Percentiles rank a stretch among this genome's conserved stretches.
These are phyloP conservation scores for Extremus antarcticus DNA, from an alignment of 495 filamentous ascomycete species.

Conservation along the genomic window DNA sequence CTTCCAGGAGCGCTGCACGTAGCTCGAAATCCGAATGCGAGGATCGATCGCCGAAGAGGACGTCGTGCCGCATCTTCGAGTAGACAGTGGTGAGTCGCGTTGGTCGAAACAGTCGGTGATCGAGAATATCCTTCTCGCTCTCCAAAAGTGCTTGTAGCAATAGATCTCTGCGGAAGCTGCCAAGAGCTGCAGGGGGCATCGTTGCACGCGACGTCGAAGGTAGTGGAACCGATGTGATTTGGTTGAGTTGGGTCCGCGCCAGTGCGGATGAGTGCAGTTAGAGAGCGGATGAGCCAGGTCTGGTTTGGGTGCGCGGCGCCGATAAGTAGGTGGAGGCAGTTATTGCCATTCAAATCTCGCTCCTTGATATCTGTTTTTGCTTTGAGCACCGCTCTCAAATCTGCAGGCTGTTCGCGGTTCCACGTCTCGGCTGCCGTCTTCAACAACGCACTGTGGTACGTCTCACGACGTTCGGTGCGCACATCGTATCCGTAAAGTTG, in stretches of 20 bases:
- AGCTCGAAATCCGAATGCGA: background rate
- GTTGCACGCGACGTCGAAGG: background rate
- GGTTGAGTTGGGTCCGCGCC: background rate
- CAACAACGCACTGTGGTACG: background rate
- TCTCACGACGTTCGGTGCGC: background rate
- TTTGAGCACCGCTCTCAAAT: background rate
- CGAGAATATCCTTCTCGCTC: background rate
- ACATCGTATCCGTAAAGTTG: background rate
- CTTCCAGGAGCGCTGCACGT: background rate
- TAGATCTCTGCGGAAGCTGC: background rate
- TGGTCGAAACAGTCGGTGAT: background rate
- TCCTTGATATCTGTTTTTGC: background rate
- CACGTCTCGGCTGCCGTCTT: background rate
- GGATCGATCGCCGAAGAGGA: background rate
- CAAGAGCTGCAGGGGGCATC: background rate
- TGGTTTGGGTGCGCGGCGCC: background rate
- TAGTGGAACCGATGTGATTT: background rate
- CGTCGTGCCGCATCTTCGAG: background rate
- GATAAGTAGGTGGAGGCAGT: background rate
- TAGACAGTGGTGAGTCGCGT: background rate
- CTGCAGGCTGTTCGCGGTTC: background rate
- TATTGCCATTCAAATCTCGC: background rate
- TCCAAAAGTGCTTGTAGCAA: background rate
- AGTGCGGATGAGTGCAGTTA: background rate
- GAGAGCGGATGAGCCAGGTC: background rate